Base-by-base conservation (phyloP, 2,329 filamentous ascomycete species). In the Aspergillus fumigatus region DNA sequence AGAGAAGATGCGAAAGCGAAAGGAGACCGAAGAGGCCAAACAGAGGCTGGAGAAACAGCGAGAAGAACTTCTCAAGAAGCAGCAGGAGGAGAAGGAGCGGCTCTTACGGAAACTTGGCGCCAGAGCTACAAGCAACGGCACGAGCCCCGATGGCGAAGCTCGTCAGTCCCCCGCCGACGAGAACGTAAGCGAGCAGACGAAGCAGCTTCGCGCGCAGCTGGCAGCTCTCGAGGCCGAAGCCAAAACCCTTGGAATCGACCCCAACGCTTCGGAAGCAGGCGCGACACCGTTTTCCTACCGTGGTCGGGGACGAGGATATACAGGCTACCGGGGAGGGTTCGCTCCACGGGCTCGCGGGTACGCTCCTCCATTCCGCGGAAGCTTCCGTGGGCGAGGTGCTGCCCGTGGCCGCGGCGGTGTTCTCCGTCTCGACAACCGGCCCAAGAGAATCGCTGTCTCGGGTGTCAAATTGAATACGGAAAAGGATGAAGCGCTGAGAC, bases 351-450 rank as follows among this genome's bases (percentile, higher is more conserved):
- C 77, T 8, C 73, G 77, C 25, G 71, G 68, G 10, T 77, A 71
- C 57, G 72, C 75, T 51, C 69, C 73, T 29, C 69, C 70, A 10
- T 77, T 66, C 59, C 69, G 68, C 32, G 73, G 73, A 49, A 67
- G 67, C 48, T 76, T 71, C 64, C 75, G 77, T 48, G 79, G 79
- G 3, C 75, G 76, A 51, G 75, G 75, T 52, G 70, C 68, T 35
- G 64, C 67, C 48, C 70, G 74, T 38, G 70, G 74, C 19, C 77
- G 77, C 26, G 78, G 80, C 32, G 79, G 77, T 54, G 81, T 84
- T 17, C 77, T 80, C 63, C 76, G 82, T 59, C 74, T 86, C 4
- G 84, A 86, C 64, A 85, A 85, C 62, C 75, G 84, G 26, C 81
- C 84, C 3, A 79, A 78, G 62, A 77, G 79, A 51, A 74, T 86